A percentile compares a stretch with the other conserved stretches of the same genome.
These are phyloP conservation scores for Hericium erinaceus DNA, from an alignment of 768 basidiomycete species.

Conservation along the genomic window DNA sequence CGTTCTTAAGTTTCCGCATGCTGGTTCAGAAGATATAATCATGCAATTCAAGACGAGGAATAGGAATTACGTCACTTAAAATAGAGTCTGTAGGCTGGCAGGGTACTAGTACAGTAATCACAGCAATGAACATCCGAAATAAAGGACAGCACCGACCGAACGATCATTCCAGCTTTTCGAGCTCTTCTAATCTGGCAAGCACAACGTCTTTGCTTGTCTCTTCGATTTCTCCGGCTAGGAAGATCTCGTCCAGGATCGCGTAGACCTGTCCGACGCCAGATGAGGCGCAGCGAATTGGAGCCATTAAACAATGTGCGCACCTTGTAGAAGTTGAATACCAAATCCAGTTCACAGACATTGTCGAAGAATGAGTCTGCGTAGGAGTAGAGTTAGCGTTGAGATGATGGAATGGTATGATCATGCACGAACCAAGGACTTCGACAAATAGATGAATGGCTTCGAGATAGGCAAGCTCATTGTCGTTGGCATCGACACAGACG, in stretches of 20 bases:
- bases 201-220: slow-evolving; percentile 98
- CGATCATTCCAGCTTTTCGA: slow-evolving; percentile 83
- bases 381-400: slow-evolving; percentile 3
- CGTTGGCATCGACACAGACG: slow-evolving; percentile 94
- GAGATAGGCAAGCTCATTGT: slow-evolving; percentile 94
- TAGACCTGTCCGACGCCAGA: slow-evolving; percentile 56
- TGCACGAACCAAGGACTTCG: slow-evolving; percentile 78
- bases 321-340: slow-evolving; percentile 99
- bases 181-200: slow-evolving; percentile 75
- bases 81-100: too few relatives aligned
- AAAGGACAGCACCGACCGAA: too few relatives aligned
- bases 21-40: too few relatives aligned
- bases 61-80: too few relatives aligned
- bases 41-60: too few relatives aligned
- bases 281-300: background rate
- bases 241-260: slow-evolving; percentile 96
- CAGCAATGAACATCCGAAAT: too few relatives aligned
- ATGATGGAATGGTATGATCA: background rate
- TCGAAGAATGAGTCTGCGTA: slow-evolving; percentile 90
- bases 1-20: too few relatives aligned
- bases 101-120: background rate
- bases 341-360: slow-evolving; percentile 95
- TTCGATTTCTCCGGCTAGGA: slow-evolving; percentile 96
- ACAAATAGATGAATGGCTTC: slow-evolving; percentile 99
- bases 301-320: too few relatives aligned